phyloP scores from a whole-genome alignment of 2,329 filamentous ascomycete genomes.

The Aureobasidium melanogenum region DNA sequence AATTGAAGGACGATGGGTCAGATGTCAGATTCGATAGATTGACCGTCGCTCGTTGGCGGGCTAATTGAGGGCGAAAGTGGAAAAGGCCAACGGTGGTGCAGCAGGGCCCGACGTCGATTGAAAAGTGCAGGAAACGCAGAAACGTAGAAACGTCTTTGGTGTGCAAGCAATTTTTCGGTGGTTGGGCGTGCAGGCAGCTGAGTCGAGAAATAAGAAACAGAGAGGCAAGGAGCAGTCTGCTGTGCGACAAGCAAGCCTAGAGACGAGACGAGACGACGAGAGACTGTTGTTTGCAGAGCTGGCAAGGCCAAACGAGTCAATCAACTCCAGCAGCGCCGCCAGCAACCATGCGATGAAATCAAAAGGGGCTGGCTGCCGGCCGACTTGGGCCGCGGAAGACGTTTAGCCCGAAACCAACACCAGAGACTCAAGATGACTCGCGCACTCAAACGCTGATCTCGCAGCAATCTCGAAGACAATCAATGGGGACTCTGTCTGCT shows the following conservation, averaged over 20 bases:
- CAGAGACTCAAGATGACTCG: neutral
- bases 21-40: conserved; percentile 11
- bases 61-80: conserved; percentile 1
- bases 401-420: conserved; percentile 2
- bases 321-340: conserved; percentile 1
- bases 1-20: neutral
- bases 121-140: conserved; percentile 5
- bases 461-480: neutral
- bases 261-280: neutral
- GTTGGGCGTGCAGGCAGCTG: neutral
- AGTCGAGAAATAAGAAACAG: neutral
- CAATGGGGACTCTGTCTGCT: conserved; percentile 5
- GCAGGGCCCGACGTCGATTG: neutral
- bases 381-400: conserved; percentile 3
- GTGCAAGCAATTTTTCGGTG: neutral
- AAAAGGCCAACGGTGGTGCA: conserved; percentile 7
- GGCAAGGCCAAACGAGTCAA: neutral
- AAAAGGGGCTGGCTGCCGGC: conserved; percentile 9
- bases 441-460: conserved; percentile 1
- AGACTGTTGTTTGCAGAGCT: conserved; percentile 6
- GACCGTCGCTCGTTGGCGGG: neutral
- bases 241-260: neutral
- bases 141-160: conserved; percentile 7
- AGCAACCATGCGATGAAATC: neutral
- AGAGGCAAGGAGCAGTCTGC: conserved; percentile 9